phyloP scores from a whole-genome alignment of 164 flowering plant species.

The Litsea cubeba region DNA sequence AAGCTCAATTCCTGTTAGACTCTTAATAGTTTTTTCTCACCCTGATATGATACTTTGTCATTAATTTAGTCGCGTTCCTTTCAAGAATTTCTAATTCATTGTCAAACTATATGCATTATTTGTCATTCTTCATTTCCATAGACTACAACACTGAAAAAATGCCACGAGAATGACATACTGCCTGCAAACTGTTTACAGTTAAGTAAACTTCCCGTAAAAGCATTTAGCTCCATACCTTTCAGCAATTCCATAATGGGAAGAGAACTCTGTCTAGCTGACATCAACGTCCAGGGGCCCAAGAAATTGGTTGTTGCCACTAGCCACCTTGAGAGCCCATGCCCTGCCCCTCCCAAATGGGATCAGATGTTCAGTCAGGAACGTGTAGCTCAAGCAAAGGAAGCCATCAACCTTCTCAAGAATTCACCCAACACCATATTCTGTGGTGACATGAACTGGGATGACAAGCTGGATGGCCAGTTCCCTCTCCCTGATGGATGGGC shows the following conservation, averaged over 20 bases:
- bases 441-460: constrained; percentile 99
- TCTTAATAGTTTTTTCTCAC: too few relatives aligned
- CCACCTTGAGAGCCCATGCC: constrained; percentile 98
- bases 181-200: constrained; percentile 40
- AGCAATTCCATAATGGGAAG: constrained; percentile 77
- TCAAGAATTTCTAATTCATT: too few relatives aligned
- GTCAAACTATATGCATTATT: too few relatives aligned
- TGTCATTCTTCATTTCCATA: too few relatives aligned
- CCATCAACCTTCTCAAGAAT: constrained; percentile 39
- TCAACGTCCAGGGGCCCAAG: constrained; percentile 36
- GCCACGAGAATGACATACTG: constrained; percentile 1
- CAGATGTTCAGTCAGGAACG: constrained; percentile 92
- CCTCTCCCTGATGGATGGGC: constrained; percentile 72
- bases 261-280: constrained; percentile 44
- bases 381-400: constrained; percentile 77
- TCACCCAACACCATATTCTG: constrained; percentile 66
- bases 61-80: too few relatives aligned
- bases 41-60: too few relatives aligned
- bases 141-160: not conserved
- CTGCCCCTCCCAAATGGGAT: constrained; percentile 88
- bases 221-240: constrained; percentile 58
- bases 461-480: constrained; percentile 74
- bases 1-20: too few relatives aligned
- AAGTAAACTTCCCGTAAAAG: constrained; percentile 68
- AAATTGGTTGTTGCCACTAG: constrained; percentile 70